Base-by-base conservation (phyloP, 1,284 basidiomycete species). In the Melampsora occidentalis region DNA sequence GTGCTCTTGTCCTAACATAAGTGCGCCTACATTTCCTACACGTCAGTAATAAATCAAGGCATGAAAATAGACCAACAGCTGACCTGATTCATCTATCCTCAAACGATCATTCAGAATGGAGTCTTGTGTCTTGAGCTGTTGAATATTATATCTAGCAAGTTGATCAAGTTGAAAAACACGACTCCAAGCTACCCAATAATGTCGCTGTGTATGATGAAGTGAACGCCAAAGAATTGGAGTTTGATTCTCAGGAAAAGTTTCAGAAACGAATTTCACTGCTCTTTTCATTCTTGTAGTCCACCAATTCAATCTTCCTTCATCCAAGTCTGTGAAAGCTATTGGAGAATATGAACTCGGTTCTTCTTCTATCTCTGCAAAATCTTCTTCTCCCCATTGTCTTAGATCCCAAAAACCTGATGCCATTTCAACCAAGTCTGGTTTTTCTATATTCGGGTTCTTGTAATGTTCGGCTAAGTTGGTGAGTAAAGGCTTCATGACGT, bases 21-120 rank as follows among this genome's bases (percentile, higher is more conserved):
- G 33, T 20, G 67, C 67, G 12, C 67, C 67, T 69, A n/a, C 4
- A 51, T 46, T 7, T 72, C 57, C 53, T 12, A 20, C 46, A 46
- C n/a, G 42, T 33, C 16, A 42, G 14, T 39, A 22, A 35, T 25
- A 4, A 33, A 59, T n/a, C 18, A 28, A 35, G 42, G 28, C n/a
- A 18, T 10, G 33, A n/a, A 22, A 4, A 42, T 20, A 42, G 48
- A 63, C 1, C 1, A 64, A 16, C n/a, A 53, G 25, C 62, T 59
- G 39, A 73, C 71, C 71, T 63, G 62, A 67, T 75, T 75, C 71
- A 67, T 75, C 71, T 25, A 75, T 42, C 20, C 63, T 59, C 6
- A 75, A 51, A 5, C 71, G 71, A 5, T 62, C 22, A 5, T 59
- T 42, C 9, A 66, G 22, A 22, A 25, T 16, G 0, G 71, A 51